These are phyloP conservation scores for Pulicaria dysenterica DNA, from an alignment of 129 eudicot genomes.

Conservation along the genomic window DNA sequence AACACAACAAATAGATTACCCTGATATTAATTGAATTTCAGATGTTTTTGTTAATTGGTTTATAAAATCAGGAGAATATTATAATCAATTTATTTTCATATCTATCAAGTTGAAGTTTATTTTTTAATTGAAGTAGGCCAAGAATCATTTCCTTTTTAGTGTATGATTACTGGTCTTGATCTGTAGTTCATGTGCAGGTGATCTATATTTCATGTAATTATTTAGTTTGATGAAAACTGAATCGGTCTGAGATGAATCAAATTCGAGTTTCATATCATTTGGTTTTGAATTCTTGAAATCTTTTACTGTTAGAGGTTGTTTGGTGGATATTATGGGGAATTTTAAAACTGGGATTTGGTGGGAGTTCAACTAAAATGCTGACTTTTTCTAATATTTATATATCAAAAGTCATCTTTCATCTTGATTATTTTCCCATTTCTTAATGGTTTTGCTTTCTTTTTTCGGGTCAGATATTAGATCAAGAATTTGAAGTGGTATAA, in stretches of 20 bases:
- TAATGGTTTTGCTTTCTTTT: background rate
- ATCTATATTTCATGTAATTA: background rate
- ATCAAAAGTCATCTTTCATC: slow-evolving; percentile 19
- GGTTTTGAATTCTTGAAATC: background rate
- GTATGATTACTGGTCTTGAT: background rate
- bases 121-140: background rate
- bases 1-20: background rate
- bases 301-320: slow-evolving; percentile 6
- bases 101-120: background rate
- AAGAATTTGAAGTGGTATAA: slow-evolving; percentile 32
- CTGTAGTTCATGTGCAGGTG: background rate
- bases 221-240: background rate
- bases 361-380: slow-evolving; percentile 30
- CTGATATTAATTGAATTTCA: background rate
- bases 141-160: slow-evolving; percentile 1
- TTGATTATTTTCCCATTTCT: slow-evolving; percentile 21
- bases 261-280: slow-evolving; percentile 4
- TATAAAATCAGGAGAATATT: background rate
- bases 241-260: slow-evolving; percentile 15
- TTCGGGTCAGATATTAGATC: slow-evolving; percentile 22
- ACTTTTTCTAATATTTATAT: slow-evolving; percentile 22
- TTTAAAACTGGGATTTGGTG: slow-evolving; percentile 30
- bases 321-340: slow-evolving; percentile 21
- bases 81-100: background rate
- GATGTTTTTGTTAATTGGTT: slow-evolving; percentile 7